Percentiles rank a stretch among this genome's conserved stretches.
These are phyloP conservation scores for Melastoma candidum DNA, from an alignment of 441 rosid species.

Conservation along the genomic window DNA sequence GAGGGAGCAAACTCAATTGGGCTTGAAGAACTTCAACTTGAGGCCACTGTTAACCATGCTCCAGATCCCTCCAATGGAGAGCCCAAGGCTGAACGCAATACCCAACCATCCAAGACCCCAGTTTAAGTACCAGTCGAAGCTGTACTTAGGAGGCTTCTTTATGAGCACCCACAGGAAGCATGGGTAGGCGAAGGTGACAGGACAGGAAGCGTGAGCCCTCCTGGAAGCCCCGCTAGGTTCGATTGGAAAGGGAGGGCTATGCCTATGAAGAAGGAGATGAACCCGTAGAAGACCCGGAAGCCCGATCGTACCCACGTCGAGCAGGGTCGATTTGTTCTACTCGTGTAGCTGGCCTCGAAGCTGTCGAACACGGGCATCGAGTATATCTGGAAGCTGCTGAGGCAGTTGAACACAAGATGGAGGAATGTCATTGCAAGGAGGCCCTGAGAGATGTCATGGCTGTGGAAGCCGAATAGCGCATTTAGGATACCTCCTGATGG, in stretches of 20 bases:
- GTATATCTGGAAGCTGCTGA: slow-evolving; percentile 93
- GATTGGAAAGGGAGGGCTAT: slow-evolving; percentile 89
- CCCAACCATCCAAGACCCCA: slow-evolving; percentile 95
- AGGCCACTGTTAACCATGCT: slow-evolving; percentile 80
- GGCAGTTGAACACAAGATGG: slow-evolving; percentile 77
- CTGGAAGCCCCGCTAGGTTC: slow-evolving; percentile 78
- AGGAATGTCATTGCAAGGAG: slow-evolving; percentile 81
- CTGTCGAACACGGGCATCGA: slow-evolving; percentile 95
- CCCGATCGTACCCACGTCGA: slow-evolving; percentile 94
- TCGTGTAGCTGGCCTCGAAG: slow-evolving; percentile 88
- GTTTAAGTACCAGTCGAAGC: slow-evolving; percentile 88
- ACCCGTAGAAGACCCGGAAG: slow-evolving; percentile 76
- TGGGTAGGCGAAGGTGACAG: slow-evolving; percentile 92
- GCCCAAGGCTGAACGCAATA: slow-evolving; percentile 74
- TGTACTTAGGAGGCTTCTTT: slow-evolving; percentile 64
- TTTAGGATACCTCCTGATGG: slow-evolving; percentile 85
- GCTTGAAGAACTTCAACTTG: slow-evolving; percentile 80
- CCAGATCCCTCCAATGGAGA: slow-evolving; percentile 87
- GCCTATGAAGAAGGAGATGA: slow-evolving; percentile 74
- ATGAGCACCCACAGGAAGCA: slow-evolving; percentile 98
- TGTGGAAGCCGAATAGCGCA: slow-evolving; percentile 80
- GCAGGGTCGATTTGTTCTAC: slow-evolving; percentile 85
- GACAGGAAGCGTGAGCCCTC: slow-evolving; percentile 86
- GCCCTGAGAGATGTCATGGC: slow-evolving; percentile 76
- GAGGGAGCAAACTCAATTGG: slow-evolving; percentile 20